Base-by-base conservation (phyloP, 192 early-diverging fungal species). In the Ramicandelaber brevisporus region DNA sequence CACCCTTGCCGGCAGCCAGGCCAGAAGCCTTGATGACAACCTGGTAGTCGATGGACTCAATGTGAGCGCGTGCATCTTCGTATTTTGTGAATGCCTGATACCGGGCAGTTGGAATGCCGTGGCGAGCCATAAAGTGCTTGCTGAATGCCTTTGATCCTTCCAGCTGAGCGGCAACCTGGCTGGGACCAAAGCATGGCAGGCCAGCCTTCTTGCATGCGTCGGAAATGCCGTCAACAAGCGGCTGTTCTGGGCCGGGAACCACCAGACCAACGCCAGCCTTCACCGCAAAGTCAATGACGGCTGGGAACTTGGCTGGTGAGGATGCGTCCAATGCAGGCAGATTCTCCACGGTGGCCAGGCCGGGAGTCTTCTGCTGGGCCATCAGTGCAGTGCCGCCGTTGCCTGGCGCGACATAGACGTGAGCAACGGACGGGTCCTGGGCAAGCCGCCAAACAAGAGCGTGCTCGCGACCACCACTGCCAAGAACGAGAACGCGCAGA, bases 71-170 rank as follows among this genome's bases (percentile, higher is more conserved):
- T 17, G 81, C 84, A 20, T 59, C 40, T 27, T 64, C 63, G 39
- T 59, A 78, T 48, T 77, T 60, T 5, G 78, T 80, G 44, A 93
- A 93, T 42, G 63, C 73, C 26, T 69, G 41, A 59, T 89, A 95
- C 12, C 65, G 68, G 3, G 93, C 93, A 1, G 93, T 98, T 3
- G 93, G 89, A 48, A 98, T 95, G 30, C 60, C 46, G 60, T 98
- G 84, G 47, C 71, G 72, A 54, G 70, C 62, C 93, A 98, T 98
- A 44, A 98, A 98, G 46, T 95, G 77, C 54, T 95, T 98, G 40
- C 85, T 78, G 50, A 93, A 98, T 9, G 87, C 78, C 63, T 98
- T 98, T 29, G 93, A 98, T 2, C 86, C 87, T 53, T 98, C 93
- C 52, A 98, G 75, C 12, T 50, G 55, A 27, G 93, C 81, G 7